Evolutionary conservation across 1,284 basidiomycete genomes (phyloP).

Genomic region (Cutaneotrichosporon arboriforme): DNA sequence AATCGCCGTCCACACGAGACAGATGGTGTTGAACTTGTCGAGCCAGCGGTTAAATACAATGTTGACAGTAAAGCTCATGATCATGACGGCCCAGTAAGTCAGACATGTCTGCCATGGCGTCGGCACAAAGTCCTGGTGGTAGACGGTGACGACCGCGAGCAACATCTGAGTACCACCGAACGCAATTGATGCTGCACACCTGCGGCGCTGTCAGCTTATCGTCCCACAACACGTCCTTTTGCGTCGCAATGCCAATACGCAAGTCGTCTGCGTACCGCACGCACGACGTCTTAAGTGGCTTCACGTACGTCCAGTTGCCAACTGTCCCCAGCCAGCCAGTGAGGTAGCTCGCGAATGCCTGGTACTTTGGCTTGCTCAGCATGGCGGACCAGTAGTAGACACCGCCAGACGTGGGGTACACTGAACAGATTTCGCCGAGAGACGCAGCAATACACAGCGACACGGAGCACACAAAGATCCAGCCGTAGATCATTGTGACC

Average conservation of each 20-base stretch:
- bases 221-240: too few relatives aligned
- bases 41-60: slow-evolving; percentile 44
- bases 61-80: slow-evolving; percentile 46
- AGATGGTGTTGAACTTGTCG: slow-evolving; percentile 44
- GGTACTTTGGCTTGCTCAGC: slow-evolving; percentile 48
- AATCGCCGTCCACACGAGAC: slow-evolving; percentile 49
- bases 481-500: slow-evolving; percentile 48
- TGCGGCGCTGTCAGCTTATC: too few relatives aligned
- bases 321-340: slow-evolving; percentile 51
- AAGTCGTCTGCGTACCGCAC: too few relatives aligned
- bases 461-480: slow-evolving; percentile 50
- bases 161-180: slow-evolving; percentile 52
- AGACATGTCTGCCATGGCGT: slow-evolving; percentile 48
- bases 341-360: slow-evolving; percentile 47
- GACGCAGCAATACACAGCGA: slow-evolving; percentile 49
- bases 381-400: slow-evolving; percentile 52
- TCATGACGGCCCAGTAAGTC: slow-evolving; percentile 48
- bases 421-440: slow-evolving; percentile 51
- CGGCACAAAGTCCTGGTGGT: slow-evolving; percentile 44
- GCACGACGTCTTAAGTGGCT: too few relatives aligned
- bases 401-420: slow-evolving; percentile 50
- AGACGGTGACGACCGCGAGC: slow-evolving; percentile 49
- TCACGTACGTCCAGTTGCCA: slow-evolving; percentile 49
- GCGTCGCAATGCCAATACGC: too few relatives aligned
- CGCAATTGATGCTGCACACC: slow-evolving; percentile 44